A percentile compares a stretch with the other conserved stretches of the same genome.
phyloP scores from a whole-genome alignment of 176 grass and related monocot genomes.

The Microstegium vimineum region DNA sequence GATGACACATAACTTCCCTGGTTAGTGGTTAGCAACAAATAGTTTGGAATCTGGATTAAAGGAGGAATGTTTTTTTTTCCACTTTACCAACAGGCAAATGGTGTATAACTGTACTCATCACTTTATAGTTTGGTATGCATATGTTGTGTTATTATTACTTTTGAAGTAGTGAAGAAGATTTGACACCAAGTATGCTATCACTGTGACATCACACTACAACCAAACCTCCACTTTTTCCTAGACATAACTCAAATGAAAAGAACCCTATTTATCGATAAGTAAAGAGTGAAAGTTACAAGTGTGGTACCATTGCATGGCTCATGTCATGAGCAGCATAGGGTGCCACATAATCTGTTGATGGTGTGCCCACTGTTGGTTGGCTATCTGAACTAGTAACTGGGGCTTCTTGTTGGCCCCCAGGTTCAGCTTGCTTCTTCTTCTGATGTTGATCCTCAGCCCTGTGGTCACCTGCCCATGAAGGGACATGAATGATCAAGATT shows the following conservation, averaged over 20 bases:
- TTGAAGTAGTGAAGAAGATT: conserved; percentile 8
- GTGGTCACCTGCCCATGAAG: conserved; percentile 22
- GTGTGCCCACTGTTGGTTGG: conserved; percentile 43
- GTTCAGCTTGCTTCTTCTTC: conserved; percentile 35
- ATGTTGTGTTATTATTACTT: not conserved
- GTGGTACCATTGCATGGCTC: conserved; percentile 40
- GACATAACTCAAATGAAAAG: not conserved
- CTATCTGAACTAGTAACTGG: conserved; percentile 38
- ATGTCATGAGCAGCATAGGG: conserved; percentile 41
- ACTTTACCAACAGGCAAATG: not conserved
- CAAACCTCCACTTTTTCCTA: not conserved
- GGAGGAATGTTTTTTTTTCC: not conserved
- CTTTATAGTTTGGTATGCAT: not conserved
- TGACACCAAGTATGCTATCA: not conserved
- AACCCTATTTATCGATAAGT: not conserved
- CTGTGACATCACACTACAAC: not conserved
- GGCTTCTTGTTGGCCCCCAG: conserved; percentile 31
- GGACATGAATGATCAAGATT: not conserved
- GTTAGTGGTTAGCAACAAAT: not conserved
- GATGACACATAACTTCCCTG: not conserved
- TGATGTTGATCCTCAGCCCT: conserved; percentile 31
- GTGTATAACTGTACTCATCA: not conserved
- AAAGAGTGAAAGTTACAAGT: not conserved
- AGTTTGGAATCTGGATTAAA: conserved; percentile 6
- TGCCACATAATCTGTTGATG: conserved; percentile 37